Percentiles rank a stretch among this genome's conserved stretches.
These are phyloP conservation scores for Sugiyamaella valdiviana DNA, from an alignment of 805 yeast species.

Conservation along the genomic window DNA sequence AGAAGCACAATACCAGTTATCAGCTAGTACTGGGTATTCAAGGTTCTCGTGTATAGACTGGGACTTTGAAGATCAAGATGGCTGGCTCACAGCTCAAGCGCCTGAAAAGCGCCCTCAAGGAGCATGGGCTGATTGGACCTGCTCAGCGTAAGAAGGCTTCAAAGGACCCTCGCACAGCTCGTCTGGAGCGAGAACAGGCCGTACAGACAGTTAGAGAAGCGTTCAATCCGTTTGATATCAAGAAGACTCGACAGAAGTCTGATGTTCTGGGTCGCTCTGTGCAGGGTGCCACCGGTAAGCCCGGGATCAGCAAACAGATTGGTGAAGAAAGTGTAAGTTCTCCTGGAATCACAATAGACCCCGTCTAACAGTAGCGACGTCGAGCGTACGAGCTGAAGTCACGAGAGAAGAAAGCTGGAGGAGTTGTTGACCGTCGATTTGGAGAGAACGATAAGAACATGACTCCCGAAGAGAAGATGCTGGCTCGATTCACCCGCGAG, in stretches of 20 bases:
- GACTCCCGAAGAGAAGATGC: slow-evolving; percentile 88
- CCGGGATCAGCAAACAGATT: slow-evolving; percentile 60
- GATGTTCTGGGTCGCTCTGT: slow-evolving; percentile 39
- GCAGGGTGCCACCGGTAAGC: slow-evolving; percentile 55
- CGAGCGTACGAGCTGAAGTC: slow-evolving; percentile 56
- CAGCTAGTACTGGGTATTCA: not conserved
- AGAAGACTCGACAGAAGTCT: slow-evolving; percentile 57
- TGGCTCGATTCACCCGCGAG: slow-evolving; percentile 89
- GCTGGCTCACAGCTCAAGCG: slow-evolving; percentile 85
- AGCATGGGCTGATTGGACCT: slow-evolving; percentile 82
- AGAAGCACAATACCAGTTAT: too few relatives aligned
- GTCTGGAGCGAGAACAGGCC: slow-evolving; percentile 54
- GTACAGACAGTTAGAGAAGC: slow-evolving; percentile 64
- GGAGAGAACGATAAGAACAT: slow-evolving; percentile 73
- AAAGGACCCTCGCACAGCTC: slow-evolving; percentile 18
- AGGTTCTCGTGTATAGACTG: not conserved
- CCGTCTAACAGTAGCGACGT: slow-evolving; percentile 36
- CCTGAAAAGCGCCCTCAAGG: slow-evolving; percentile 68
- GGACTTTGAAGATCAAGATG: slow-evolving; percentile 40
- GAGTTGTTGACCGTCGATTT: slow-evolving; percentile 77
- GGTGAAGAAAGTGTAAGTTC: slow-evolving; percentile 46
- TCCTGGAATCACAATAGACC: not conserved
- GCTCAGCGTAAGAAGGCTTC: slow-evolving; percentile 54
- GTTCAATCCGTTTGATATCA: slow-evolving; percentile 85
- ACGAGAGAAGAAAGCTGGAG: slow-evolving; percentile 69